Percentiles rank a stretch among this genome's conserved stretches.
Conservation (phyloP, 2,329 filamentous ascomycete genomes). For the Hirsutella thompsonii region DNA sequence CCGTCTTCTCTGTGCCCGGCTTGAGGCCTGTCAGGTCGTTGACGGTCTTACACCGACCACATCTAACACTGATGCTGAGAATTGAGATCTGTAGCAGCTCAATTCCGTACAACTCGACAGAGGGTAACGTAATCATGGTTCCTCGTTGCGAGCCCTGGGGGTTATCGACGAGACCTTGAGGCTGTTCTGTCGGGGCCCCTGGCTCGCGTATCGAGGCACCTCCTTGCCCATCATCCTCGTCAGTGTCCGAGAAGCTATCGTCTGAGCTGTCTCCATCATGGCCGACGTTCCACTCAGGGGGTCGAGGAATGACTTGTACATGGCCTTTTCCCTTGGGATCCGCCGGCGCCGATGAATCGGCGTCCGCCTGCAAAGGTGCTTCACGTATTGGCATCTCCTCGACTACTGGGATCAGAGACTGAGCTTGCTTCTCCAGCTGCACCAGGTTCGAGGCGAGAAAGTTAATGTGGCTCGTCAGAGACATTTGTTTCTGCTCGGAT, state of each 20-base stretch:
- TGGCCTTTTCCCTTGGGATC: slow-evolving; percentile 42
- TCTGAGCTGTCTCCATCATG: slow-evolving; percentile 33
- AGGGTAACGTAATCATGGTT: slow-evolving; percentile 68
- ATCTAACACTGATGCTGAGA: slow-evolving; percentile 61
- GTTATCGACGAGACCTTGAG: slow-evolving; percentile 5
- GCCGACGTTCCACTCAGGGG: slow-evolving; percentile 57
- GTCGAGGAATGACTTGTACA: slow-evolving; percentile 58
- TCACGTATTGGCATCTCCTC: slow-evolving; percentile 4
- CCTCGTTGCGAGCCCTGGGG: slow-evolving; percentile 43
- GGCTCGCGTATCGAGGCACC: slow-evolving; percentile 26
- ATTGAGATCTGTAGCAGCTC: slow-evolving; percentile 59
- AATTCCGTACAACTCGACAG: slow-evolving; percentile 62
- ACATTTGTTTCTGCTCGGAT: slow-evolving; percentile 42
- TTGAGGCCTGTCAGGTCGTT: slow-evolving; percentile 58
- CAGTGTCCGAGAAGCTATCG: slow-evolving; percentile 32
- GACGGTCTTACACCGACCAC: slow-evolving; percentile 62
- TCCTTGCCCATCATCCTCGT: slow-evolving; percentile 24
- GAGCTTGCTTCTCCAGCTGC: slow-evolving; percentile 44
- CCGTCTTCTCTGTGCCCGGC: slow-evolving; percentile 35
- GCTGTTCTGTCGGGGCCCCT: slow-evolving; percentile 2
- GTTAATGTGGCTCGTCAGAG: slow-evolving; percentile 62
- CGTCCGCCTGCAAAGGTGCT: slow-evolving; percentile 2
- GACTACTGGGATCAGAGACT: slow-evolving; percentile 10
- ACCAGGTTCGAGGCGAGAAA: slow-evolving; percentile 62
- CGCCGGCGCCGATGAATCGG: neutral